Base-by-base conservation (phyloP, 2,329 filamentous ascomycete genomes). In the Exophiala alcalophila region DNA sequence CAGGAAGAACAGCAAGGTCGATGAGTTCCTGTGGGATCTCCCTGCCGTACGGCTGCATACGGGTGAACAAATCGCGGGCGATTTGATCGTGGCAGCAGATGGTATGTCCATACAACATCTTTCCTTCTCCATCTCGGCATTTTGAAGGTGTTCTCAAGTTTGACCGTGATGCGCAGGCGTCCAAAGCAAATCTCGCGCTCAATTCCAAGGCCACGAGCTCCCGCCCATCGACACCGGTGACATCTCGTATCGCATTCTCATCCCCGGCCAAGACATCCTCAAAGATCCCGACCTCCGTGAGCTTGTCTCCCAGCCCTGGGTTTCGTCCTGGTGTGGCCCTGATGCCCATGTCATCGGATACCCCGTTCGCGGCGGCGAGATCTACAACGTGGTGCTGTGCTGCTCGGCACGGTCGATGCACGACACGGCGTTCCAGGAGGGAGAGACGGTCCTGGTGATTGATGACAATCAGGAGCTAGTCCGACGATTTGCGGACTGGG, bases 71-170 rank as follows among this genome's bases (percentile, higher is more conserved):
- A 66, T 68, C 2, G 58, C 59, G 0, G 76, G 68, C 2, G 78
- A 84, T 52, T 60, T 84, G 5, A 64, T 86, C 4, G 68, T 85
- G 1, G 80, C 72, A 1, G 78, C 80, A 0, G 82, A 85, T 24
- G 61, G 55, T 5, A 54, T 57, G n/a, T n/a, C n/a, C n/a, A n/a
- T n/a, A n/a, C n/a, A n/a, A n/a, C n/a, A n/a, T n/a, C n/a, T n/a
- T n/a, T n/a, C n/a, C n/a, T n/a, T n/a, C n/a, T n/a, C n/a, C n/a
- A n/a, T n/a, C n/a, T n/a, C n/a, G n/a, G n/a, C n/a, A n/a, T n/a
- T n/a, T n/a, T n/a, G n/a, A n/a, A n/a, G n/a, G n/a, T n/a, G n/a
- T n/a, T n/a, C n/a, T n/a, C n/a, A n/a, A n/a, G n/a, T n/a, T n/a
- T n/a, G n/a, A n/a, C n/a, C n/a, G n/a, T n/a, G n/a, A n/a, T n/a